Percentiles rank a stretch among this genome's conserved stretches.
These are phyloP conservation scores for Dunaliella salina DNA, from an alignment of 163 green algal species.

Conservation along the genomic window DNA sequence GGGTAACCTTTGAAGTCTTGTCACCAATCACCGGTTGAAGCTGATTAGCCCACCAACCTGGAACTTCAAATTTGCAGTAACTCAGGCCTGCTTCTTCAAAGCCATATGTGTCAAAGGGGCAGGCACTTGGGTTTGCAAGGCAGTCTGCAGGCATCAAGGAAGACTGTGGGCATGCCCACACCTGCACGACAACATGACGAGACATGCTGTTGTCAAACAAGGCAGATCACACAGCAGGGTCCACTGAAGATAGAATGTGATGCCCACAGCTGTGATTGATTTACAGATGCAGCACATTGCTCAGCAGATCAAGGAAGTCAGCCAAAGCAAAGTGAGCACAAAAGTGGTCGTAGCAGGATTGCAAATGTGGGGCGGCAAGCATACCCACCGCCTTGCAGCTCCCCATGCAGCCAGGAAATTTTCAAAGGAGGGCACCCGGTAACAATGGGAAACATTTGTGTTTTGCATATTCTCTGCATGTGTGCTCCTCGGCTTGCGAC, in stretches of 20 bases:
- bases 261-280: too few relatives aligned
- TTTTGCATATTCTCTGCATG: too few relatives aligned
- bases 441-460: too few relatives aligned
- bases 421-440: too few relatives aligned
- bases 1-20: neutral
- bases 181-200: neutral
- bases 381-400: too few relatives aligned
- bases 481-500: too few relatives aligned
- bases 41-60: neutral
- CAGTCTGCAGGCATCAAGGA: neutral
- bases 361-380: too few relatives aligned
- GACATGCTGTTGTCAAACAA: neutral
- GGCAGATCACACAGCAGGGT: neutral
- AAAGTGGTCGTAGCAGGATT: neutral
- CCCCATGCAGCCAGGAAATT: too few relatives aligned
- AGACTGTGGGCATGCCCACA: neutral
- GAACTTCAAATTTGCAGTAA: neutral
- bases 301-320: neutral
- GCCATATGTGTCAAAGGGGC: neutral
- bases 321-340: neutral
- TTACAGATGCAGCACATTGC: neutral
- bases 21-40: neutral
- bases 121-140: neutral
- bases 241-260: too few relatives aligned
- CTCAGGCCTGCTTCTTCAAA: neutral